Conservation (phyloP, 225 moss, liverwort and hornwort species). For the Polytrichum commune region DNA sequence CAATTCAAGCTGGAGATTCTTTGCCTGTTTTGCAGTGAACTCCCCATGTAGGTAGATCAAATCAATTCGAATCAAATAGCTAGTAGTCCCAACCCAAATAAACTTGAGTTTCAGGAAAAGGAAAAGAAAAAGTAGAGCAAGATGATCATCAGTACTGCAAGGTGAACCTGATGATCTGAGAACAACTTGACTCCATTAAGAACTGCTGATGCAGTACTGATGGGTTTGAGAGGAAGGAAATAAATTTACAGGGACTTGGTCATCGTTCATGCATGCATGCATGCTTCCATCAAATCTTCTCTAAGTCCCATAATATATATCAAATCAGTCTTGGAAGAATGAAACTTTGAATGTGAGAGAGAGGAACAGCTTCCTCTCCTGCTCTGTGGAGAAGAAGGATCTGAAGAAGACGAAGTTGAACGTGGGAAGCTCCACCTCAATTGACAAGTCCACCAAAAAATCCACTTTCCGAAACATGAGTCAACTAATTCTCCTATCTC, state of each 20-base stretch:
- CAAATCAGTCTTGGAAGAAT: constrained; percentile 16
- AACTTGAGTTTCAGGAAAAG: no score
- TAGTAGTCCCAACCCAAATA: no score
- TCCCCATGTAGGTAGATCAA: no score
- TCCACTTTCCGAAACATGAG: constrained; percentile 7
- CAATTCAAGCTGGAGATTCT: no score
- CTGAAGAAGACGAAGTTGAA: constrained; percentile 2
- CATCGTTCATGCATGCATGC: background rate
- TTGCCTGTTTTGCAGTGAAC: no score
- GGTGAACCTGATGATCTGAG: no score
- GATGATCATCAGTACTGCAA: no score
- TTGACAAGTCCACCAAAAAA: constrained; percentile 4
- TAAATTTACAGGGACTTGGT: constrained; percentile 16
- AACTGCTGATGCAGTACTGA: background rate
- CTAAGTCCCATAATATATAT: background rate
- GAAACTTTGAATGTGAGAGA: background rate
- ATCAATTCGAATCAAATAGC: no score
- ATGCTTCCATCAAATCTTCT: background rate
- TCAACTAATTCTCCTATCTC: background rate
- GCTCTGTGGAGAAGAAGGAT: background rate
- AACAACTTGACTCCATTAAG: background rate
- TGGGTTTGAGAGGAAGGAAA: background rate
- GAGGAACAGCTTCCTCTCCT: background rate
- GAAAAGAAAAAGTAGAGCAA: no score
- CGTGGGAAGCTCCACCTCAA: background rate